Evolutionary conservation across 2,329 filamentous ascomycete genomes (phyloP), one percentile per base, ranked within the genome.

Genomic region (Dactylellina sp.): DNA sequence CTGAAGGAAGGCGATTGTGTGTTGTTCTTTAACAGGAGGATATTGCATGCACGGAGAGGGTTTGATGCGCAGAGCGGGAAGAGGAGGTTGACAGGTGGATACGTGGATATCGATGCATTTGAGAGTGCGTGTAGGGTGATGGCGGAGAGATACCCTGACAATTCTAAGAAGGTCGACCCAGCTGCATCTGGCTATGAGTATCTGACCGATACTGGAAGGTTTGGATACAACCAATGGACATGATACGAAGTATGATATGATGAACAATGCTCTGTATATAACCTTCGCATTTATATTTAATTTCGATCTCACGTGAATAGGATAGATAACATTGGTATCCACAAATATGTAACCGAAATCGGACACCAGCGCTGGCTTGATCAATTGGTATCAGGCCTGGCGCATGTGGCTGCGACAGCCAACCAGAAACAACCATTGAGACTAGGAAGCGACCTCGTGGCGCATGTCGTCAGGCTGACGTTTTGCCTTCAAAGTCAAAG

Each of bases 1-100:
- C 83, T 97, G 81, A 83, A 88, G 61, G 88, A 91, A 2, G 95
- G 94, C 1, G 91, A 97, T 79, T 96, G 92, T 79, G 93, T 93
- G 11, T 85, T 99, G n/a, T 98, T 99, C 79, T 90, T 96, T 80
- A 98, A 98, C 79, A 83, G 88, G 71, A 85, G 94, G 16, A 85
- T 96, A n/a, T 81, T 96, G 79, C 95, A 98, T 83, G 94, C 93
- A 0, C 85, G 95, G 2, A 86, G 84, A 14, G 87, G 88, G 28
- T 98, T 98, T 81, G 88, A 94, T 79, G 81, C 84, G 0, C 82
- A 82, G 0, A 84, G 85, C 5, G 91, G 91, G 0, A 86, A 88
- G 75, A 85, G 94, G 59, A 96, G 92, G 91, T 82, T 98, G 62
- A 91, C 91, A 77, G 95, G 95, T 2, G 87, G 91, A 0, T 99